Conservation (phyloP, 441 rosid species). For the Omphalea diandra region DNA sequence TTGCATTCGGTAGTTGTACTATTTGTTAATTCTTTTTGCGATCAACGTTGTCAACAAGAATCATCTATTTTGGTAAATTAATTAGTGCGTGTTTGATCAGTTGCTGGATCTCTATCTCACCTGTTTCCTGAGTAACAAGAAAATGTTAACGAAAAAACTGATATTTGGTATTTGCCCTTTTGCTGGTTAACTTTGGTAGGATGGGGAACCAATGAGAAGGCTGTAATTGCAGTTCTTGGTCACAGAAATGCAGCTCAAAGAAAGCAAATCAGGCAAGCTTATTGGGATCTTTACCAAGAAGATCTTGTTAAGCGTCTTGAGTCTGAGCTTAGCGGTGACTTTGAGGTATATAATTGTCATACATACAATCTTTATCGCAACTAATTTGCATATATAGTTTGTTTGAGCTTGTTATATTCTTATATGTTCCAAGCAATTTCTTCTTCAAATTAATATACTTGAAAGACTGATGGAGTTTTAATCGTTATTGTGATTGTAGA, state of each 20-base stretch:
- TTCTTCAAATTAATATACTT: background rate
- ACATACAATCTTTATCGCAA: background rate
- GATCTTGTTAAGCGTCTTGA: conserved; percentile 66
- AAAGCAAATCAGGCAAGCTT: conserved; percentile 56
- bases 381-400: background rate
- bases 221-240: conserved; percentile 43
- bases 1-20: background rate
- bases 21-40: background rate
- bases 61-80: background rate
- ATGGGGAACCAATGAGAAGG: conserved; percentile 71
- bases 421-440: background rate
- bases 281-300: conserved; percentile 46
- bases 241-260: conserved; percentile 64
- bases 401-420: too few relatives aligned
- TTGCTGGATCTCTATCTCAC: background rate
- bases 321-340: conserved; percentile 65
- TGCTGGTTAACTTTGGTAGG: conserved; percentile 30
- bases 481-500: conserved; percentile 29
- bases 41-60: background rate
- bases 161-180: background rate
- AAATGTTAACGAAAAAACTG: background rate
- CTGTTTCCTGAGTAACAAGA: too few relatives aligned
- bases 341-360: conserved; percentile 40
- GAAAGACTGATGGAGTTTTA: background rate
- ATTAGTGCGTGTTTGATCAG: background rate